These are phyloP conservation scores for Phallus indusiatus DNA, from an alignment of 768 basidiomycete genomes.

Conservation along the genomic window DNA sequence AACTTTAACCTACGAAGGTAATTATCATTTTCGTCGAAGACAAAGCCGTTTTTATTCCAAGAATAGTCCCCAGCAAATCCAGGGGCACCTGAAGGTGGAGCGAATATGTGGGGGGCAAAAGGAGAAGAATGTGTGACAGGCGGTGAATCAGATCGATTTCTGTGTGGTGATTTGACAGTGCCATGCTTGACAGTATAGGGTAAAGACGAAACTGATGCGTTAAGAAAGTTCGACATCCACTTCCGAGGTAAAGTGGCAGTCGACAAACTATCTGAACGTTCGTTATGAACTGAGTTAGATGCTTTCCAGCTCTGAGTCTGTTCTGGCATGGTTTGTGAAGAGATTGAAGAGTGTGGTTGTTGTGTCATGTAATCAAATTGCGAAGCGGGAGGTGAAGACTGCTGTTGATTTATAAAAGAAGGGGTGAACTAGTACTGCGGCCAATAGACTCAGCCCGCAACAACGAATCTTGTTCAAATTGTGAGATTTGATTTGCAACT, in stretches of 20 bases:
- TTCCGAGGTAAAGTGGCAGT: constrained; percentile 25
- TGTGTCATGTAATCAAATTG: constrained; percentile 3
- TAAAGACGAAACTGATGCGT: constrained; percentile 14
- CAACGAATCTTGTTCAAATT: constrained; percentile 62
- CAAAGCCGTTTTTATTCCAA: constrained; percentile 60
- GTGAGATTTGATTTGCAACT: constrained; percentile 54
- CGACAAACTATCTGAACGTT: not conserved
- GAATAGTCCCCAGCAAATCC: constrained; percentile 58
- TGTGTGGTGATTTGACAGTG: constrained; percentile 7
- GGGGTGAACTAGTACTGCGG: not conserved
- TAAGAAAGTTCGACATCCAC: constrained; percentile 41
- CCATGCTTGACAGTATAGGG: constrained; percentile 8
- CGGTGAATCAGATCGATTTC: not conserved
- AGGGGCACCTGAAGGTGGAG: constrained; percentile 56
- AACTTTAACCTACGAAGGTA: constrained; percentile 37
- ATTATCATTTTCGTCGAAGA: constrained; percentile 25
- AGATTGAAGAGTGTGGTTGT: constrained; percentile 14
- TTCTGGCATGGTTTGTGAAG: constrained; percentile 22
- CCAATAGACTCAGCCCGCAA: constrained; percentile 35
- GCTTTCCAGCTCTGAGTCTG: constrained; percentile 26
- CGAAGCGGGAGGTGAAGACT: not conserved
- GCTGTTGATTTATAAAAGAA: not conserved
- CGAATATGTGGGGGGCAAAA: constrained; percentile 36
- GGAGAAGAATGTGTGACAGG: constrained; percentile 36
- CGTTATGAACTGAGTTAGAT: constrained; percentile 25